Evolutionary conservation across 371 early-diverging fungal species (phyloP), one percentile per base, ranked within the genome.

Genomic region (Rhizopus sp.): DNA sequence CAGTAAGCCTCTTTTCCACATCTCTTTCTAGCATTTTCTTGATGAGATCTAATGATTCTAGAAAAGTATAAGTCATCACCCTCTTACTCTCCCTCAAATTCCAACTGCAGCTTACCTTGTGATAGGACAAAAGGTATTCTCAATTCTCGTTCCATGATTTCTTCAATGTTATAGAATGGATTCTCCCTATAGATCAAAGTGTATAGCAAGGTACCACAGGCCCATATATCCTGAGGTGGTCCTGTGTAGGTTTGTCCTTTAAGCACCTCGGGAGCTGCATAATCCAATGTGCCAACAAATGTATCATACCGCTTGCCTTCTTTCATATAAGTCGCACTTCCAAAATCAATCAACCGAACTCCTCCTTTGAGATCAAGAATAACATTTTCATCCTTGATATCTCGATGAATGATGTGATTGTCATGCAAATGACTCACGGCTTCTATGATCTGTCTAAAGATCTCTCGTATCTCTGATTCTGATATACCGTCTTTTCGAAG

Each of bases 361-460:
- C 64, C 70, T 38, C 70, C 68, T 33, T 78, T 54, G 17, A 78
- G 70, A 55, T 83, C 84, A 5, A 89, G 62, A 50, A 90, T 83
- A n/a, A 91, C 81, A 55, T 89, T 91, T 58, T 91, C 89, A 54
- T 91, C 91, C 75, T 88, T 85, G 61, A 87, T 84, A 55, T 85
- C 86, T 38, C 94, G 73, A 63, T 94, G 94, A n/a, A 90, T 88
- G 55, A 94, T 89, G 10, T 78, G 78, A 54, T 80, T 68, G 9
- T 69, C 60, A 64, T 94, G 93, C 23, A 91, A 55, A 62, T 91
- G 88, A 30, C 69, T 55, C n/a, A 94, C 84, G 0, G 87, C 91
- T 7, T 69, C 61, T 9, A 78, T 78, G 34, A 87, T 73, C 57
- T 88, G 90, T 33, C 67, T 64, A 57, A 90, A 89, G 13, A 91